Base-by-base conservation (phyloP, 306 rosid genomes). In the Casuarina cunninghamiana region DNA sequence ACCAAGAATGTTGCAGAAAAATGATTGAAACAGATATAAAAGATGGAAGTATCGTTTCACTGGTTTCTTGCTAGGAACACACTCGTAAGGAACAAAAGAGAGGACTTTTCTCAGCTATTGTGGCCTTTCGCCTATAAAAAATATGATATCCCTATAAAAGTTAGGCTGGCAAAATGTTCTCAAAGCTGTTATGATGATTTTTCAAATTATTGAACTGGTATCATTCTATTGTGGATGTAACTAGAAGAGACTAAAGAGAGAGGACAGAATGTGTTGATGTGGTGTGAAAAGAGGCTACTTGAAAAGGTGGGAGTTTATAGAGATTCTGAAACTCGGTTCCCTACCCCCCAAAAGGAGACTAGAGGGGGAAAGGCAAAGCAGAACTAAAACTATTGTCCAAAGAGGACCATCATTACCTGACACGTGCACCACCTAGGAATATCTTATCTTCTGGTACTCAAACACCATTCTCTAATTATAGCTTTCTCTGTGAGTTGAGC, bases 281-380 rank as follows among this genome's bases (percentile, higher is more conserved):
- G n/a, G 78, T 82, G 87, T 84, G 90, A 86, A 84, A 85, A 48
- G 80, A 81, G 83, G 49, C 72, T 77, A 10, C 73, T 65, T 26
- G 21, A 50, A 58, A 70, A 74, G 84, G 84, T 54, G 73, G 26
- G 46, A 62, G 15, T 54, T 26, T 35, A 54, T 37, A 79, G 48
- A 68, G 81, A 78, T 60, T 83, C 79, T 41, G 12, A 45, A 42
- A 72, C 77, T 78, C 19, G 66, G 19, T 75, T 82, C 79, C 72
- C 37, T 88, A 90, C 97, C 76, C 90, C 97, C 93, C 84, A 65
- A 80, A 69, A 81, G 93, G 93, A 83, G 86, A 82, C 97, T 86
- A 75, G 54, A 84, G 68, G 53, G 68, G 43, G 72, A 71, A 81
- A 85, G 65, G 84, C 58, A 71, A 16, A 84, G 75, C 67, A 70